A percentile compares a stretch with the other conserved stretches of the same genome.
Conservation (phyloP, 306 rosid genomes). For the Vigna angularis region DNA sequence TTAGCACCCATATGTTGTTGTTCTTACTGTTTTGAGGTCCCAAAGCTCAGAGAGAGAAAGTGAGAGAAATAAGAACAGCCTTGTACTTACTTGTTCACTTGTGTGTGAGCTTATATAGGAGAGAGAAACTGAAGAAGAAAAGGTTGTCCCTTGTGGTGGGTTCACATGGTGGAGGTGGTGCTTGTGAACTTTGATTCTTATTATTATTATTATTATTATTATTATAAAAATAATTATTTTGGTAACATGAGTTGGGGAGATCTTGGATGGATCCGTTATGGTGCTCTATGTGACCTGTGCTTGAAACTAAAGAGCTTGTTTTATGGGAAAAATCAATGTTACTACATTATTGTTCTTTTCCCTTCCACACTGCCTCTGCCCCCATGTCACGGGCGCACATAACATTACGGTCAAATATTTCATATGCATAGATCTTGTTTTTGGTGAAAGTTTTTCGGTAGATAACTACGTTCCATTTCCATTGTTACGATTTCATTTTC, state of each 20-base stretch:
- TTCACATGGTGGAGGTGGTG: conserved; percentile 44
- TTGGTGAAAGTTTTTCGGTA: too few relatives aligned
- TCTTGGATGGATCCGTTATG: conserved; percentile 29
- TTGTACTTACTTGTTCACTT: conserved; percentile 21
- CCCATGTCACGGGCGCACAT: conserved; percentile 48
- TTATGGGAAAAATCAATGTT: conserved; percentile 34
- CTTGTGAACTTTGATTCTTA: conserved; percentile 25
- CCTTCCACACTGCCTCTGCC: conserved; percentile 21
- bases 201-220: not conserved
- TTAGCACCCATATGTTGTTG: conserved; percentile 55
- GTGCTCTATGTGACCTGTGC: conserved; percentile 1
- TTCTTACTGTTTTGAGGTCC: conserved; percentile 9
- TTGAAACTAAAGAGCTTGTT: conserved; percentile 35
- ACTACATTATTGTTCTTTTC: conserved; percentile 28
- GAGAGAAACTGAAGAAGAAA: not conserved
- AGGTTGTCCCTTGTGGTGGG: conserved; percentile 29
- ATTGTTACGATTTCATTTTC: too few relatives aligned
- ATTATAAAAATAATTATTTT: conserved; percentile 9
- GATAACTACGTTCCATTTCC: too few relatives aligned
- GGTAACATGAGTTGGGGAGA: conserved; percentile 13
- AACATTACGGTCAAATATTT: not conserved
- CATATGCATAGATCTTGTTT: not conserved
- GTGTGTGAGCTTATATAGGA: conserved; percentile 9
- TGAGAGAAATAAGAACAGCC: not conserved
- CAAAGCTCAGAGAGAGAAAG: not conserved